Conservation (phyloP, 768 basidiomycete species). For the Mycena haematopus region DNA sequence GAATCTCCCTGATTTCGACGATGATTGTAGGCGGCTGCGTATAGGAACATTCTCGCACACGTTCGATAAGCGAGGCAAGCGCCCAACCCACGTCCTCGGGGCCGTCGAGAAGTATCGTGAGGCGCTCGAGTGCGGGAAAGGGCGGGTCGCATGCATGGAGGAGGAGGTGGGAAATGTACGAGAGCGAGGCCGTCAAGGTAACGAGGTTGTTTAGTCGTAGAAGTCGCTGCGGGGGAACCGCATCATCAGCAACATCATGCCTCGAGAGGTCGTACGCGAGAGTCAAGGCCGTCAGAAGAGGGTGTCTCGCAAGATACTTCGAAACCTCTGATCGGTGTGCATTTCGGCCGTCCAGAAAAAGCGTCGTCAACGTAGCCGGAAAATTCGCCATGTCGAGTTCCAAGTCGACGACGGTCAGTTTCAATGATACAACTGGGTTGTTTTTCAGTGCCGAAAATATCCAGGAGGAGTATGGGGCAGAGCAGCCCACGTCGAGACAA, state of each 20-base stretch:
- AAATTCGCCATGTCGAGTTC: background rate
- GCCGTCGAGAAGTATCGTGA: background rate
- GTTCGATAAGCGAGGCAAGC: slow-evolving; percentile 9
- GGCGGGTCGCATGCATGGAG: background rate
- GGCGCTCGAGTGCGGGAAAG: background rate
- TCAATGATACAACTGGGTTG: slow-evolving; percentile 1
- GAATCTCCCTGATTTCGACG: background rate
- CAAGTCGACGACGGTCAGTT: background rate
- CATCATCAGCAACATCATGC: no score
- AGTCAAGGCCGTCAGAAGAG: background rate
- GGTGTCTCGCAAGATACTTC: background rate
- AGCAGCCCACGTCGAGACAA: background rate
- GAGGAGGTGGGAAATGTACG: slow-evolving; percentile 2
- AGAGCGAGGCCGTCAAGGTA: background rate
- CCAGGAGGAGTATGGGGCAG: background rate
- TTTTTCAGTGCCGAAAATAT: background rate
- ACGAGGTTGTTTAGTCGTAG: background rate
- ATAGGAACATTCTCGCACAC: background rate
- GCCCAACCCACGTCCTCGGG: background rate
- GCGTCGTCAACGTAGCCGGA: background rate
- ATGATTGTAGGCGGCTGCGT: background rate
- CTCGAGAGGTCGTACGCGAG: background rate
- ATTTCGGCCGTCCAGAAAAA: background rate
- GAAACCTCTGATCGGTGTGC: background rate
- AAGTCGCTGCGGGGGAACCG: no score